Evolutionary conservation across 306 rosid species (phyloP).

Genomic region (Cucurbita ficifolia): DNA sequence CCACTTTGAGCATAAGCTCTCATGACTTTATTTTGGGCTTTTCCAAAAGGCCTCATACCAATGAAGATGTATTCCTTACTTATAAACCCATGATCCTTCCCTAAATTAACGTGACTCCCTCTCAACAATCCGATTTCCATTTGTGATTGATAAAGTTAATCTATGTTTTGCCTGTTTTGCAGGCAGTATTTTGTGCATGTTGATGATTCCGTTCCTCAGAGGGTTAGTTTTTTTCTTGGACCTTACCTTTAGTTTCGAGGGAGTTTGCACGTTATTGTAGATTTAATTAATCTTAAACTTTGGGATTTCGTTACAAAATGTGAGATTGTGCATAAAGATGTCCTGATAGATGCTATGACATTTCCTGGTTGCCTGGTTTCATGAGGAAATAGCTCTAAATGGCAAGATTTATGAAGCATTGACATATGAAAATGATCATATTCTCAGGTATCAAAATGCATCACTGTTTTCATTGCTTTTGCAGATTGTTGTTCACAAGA

Average conservation of each 20-base stretch:
- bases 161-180: constrained; percentile 20
- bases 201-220: constrained; percentile 71
- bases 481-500: constrained; percentile 71
- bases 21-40: too few species aligned
- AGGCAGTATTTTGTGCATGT: constrained; percentile 90
- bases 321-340: neutral
- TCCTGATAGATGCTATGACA: neutral
- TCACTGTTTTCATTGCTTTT: neutral
- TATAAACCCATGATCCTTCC: too few species aligned
- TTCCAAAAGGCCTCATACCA: too few species aligned
- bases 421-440: neutral
- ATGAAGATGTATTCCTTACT: too few species aligned
- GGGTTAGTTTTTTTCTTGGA: constrained; percentile 24
- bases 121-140: neutral
- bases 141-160: neutral
- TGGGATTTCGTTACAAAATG: neutral
- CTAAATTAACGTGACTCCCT: too few species aligned
- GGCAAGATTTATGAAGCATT: neutral
- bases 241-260: neutral
- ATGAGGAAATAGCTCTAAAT: neutral
- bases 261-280: neutral
- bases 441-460: neutral
- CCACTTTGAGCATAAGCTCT: too few species aligned
- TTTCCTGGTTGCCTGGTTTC: neutral
- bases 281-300: neutral